These are phyloP conservation scores for Jasminum sambac DNA, from an alignment of 257 asterid species.

Conservation along the genomic window DNA sequence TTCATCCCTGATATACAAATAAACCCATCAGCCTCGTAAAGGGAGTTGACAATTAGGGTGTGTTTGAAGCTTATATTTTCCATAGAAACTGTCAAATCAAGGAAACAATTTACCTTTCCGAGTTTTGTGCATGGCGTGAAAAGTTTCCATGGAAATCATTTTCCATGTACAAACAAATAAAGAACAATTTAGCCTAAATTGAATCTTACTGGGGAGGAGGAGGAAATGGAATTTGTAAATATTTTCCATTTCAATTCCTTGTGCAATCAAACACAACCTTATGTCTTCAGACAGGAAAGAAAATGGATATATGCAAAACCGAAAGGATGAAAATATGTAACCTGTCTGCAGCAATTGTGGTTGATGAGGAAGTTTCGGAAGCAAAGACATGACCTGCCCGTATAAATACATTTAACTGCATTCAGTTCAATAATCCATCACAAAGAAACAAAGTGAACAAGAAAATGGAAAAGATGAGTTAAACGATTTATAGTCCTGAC, in stretches of 20 bases:
- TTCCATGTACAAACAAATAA: too few relatives aligned
- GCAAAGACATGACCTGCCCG: constrained; percentile 79
- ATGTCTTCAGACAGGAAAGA: constrained; percentile 7
- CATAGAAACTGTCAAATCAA: too few relatives aligned
- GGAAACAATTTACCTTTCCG: too few relatives aligned
- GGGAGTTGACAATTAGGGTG: constrained; percentile 18
- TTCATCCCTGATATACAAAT: neutral
- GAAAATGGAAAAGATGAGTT: constrained; percentile 1
- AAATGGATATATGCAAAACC: constrained; percentile 14
- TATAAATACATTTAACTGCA: constrained; percentile 17
- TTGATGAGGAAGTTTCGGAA: constrained; percentile 89
- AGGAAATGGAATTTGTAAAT: too few relatives aligned
- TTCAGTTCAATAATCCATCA: constrained; percentile 5
- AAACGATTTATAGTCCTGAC: neutral
- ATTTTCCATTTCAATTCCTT: too few relatives aligned
- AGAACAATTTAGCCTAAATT: too few relatives aligned
- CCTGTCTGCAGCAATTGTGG: constrained; percentile 97
- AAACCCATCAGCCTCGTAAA: constrained; percentile 14
- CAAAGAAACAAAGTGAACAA: constrained; percentile 12
- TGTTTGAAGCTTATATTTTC: too few relatives aligned
- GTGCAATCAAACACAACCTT: too few relatives aligned
- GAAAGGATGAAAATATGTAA: constrained; percentile 32
- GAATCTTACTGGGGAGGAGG: too few relatives aligned
- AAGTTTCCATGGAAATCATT: too few relatives aligned
- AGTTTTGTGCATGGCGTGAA: too few relatives aligned